Conservation (phyloP, 176 grass and related monocot species). For the Oryza longistaminata region DNA sequence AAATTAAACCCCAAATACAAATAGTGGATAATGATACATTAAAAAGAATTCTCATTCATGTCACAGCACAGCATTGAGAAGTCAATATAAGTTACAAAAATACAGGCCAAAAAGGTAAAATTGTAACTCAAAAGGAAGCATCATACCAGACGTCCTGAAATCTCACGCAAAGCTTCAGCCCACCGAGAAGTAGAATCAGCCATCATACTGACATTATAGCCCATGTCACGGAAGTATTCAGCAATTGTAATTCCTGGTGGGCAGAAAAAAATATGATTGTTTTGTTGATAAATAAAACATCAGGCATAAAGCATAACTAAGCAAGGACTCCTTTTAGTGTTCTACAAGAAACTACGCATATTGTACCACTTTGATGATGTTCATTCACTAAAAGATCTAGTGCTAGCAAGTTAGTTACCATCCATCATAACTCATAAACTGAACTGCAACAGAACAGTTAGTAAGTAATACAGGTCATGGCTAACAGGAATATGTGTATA, state of each 20-base stretch:
- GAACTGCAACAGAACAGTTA: not conserved
- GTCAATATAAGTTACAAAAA: not conserved
- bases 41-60: not conserved
- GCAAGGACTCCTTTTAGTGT: not conserved
- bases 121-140: not conserved
- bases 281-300: constrained; percentile 14
- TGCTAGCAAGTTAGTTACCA: constrained; percentile 2
- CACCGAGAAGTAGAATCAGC: constrained; percentile 86
- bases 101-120: constrained; percentile 9
- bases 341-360: constrained; percentile 9
- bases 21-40: not conserved
- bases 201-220: constrained; percentile 97
- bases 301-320: not conserved
- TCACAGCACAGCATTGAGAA: not conserved
- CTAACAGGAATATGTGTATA: not conserved
- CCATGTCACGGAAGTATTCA: constrained; percentile 93
- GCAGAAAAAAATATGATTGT: constrained; percentile 1
- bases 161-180: constrained; percentile 78
- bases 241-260: constrained; percentile 75
- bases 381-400: constrained; percentile 4
- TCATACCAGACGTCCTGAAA: constrained; percentile 61
- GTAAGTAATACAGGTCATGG: not conserved
- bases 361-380: not conserved
- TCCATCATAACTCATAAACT: constrained; percentile 3
- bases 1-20: constrained; percentile 17